Percentiles rank a stretch among this genome's conserved stretches.
Conservation (phyloP, 1,284 basidiomycete genomes). For the Cutaneotrichosporon mucoides region DNA sequence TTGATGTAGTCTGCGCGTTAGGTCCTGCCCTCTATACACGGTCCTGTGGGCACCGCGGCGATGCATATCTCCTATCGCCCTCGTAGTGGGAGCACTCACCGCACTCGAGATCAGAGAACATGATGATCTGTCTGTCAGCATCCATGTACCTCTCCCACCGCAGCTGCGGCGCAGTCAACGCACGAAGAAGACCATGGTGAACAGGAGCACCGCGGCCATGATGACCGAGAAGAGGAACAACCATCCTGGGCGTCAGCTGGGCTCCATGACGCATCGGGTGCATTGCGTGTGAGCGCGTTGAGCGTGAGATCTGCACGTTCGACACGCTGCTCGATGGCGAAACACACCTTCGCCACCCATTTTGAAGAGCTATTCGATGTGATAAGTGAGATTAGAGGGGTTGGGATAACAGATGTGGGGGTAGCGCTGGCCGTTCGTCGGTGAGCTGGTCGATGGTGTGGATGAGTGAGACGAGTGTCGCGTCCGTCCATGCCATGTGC, state of each 20-base stretch:
- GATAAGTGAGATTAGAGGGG: too few relatives aligned
- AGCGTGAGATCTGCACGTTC: too few relatives aligned
- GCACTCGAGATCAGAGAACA: constrained; percentile 98
- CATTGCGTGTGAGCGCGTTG: too few relatives aligned
- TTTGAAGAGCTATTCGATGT: constrained; percentile 12
- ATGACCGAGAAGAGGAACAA: constrained; percentile 90
- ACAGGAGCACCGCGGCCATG: constrained; percentile 84
- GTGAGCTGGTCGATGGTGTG: too few relatives aligned
- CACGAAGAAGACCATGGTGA: constrained; percentile 98
- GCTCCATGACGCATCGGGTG: too few relatives aligned
- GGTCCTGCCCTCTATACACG: not conserved
- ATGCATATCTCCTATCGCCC: too few relatives aligned
- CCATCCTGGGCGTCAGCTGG: constrained; percentile 62
- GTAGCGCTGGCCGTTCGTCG: too few relatives aligned
- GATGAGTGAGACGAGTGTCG: too few relatives aligned
- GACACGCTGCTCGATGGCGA: too few relatives aligned
- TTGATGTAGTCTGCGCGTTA: constrained; percentile 78
- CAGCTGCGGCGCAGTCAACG: constrained; percentile 48
- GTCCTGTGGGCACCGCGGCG: too few relatives aligned
- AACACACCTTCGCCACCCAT: constrained; percentile 47
- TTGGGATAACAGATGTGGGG: too few relatives aligned
- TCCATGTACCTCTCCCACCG: not conserved
- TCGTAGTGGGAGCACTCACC: constrained; percentile 42
- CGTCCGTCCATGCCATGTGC: too few relatives aligned
- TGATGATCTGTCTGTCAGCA: constrained; percentile 74